Percentiles rank a stretch among this genome's conserved stretches.
Evolutionary conservation across 768 basidiomycete genomes (phyloP).

Genomic region (Termitomyces sp.): DNA sequence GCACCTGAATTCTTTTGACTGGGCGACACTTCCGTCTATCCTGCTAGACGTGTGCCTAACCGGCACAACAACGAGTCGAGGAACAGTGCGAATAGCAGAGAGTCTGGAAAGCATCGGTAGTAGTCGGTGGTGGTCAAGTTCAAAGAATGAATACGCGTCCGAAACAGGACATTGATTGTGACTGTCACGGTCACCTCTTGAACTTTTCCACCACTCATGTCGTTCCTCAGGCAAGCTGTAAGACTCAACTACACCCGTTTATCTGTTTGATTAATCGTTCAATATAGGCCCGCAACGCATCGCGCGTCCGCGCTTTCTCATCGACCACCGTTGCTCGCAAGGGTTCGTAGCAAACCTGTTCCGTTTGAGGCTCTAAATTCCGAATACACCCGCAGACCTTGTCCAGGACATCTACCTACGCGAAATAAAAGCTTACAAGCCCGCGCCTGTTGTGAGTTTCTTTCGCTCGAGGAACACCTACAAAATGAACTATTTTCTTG

Average conservation of each 20-base stretch:
- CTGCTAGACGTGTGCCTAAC: conserved; percentile 35
- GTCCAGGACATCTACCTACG: conserved; percentile 90
- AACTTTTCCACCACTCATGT: conserved; percentile 54
- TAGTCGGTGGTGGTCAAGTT: conserved; percentile 13
- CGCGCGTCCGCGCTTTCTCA: conserved; percentile 54
- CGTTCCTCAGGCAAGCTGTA: conserved; percentile 64
- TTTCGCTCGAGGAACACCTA: neutral
- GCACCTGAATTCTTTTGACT: conserved; percentile 63
- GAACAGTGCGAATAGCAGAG: conserved; percentile 38
- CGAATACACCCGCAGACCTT: conserved; percentile 66
- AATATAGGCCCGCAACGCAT: conserved; percentile 47
- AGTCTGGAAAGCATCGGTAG: conserved; percentile 38
- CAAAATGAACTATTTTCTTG: neutral
- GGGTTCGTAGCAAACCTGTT: conserved; percentile 39
- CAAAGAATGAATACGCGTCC: conserved; percentile 7
- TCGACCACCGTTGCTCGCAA: conserved; percentile 58
- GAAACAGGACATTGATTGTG: conserved; percentile 21
- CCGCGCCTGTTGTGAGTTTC: conserved; percentile 61
- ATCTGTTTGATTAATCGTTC: neutral
- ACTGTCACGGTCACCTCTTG: conserved; percentile 45
- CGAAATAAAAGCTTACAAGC: conserved; percentile 89
- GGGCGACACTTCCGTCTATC: conserved; percentile 56
- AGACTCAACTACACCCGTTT: conserved; percentile 15
- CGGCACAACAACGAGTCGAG: conserved; percentile 31
- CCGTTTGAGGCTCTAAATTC: conserved; percentile 20